phyloP scores from a whole-genome alignment of 306 rosid genomes.

The Canavalia gladiata region DNA sequence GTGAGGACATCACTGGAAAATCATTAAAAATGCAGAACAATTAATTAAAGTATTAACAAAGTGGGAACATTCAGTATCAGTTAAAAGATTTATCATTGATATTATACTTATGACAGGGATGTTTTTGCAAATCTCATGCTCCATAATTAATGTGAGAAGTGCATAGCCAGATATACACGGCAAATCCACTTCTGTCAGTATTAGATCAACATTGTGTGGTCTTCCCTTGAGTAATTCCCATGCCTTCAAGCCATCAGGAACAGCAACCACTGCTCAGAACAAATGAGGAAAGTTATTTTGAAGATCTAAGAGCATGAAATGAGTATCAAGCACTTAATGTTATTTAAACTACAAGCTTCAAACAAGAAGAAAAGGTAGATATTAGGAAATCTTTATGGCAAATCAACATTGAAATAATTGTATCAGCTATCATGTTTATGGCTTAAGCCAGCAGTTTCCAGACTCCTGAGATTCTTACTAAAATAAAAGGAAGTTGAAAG shows the following conservation, averaged over 20 bases:
- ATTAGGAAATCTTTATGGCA: not conserved
- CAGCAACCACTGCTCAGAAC: slow-evolving; percentile 86
- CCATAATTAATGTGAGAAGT: slow-evolving; percentile 85
- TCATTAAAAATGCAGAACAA: slow-evolving; percentile 28
- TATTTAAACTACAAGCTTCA: slow-evolving; percentile 25
- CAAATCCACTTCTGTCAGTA: slow-evolving; percentile 93
- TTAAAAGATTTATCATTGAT: slow-evolving; percentile 12
- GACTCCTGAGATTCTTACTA: slow-evolving; percentile 23
- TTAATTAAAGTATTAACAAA: slow-evolving; percentile 11
- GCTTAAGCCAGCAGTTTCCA: slow-evolving; percentile 38
- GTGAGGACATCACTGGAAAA: slow-evolving; percentile 89
- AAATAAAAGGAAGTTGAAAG: slow-evolving; percentile 32
- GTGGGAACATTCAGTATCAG: not conserved
- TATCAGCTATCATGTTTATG: not conserved
- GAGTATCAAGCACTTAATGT: not conserved
- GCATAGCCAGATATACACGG: slow-evolving; percentile 95
- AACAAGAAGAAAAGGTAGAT: slow-evolving; percentile 23
- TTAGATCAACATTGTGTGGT: slow-evolving; percentile 74
- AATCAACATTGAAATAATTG: slow-evolving; percentile 11
- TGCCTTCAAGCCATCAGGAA: slow-evolving; percentile 91
- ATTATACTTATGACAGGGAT: slow-evolving; percentile 96
- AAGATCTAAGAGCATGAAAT: slow-evolving; percentile 27
- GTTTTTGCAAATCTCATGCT: slow-evolving; percentile 88
- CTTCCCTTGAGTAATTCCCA: slow-evolving; percentile 94
- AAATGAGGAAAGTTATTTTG: slow-evolving; percentile 34